Conservation (phyloP, 495 filamentous ascomycete species). For the Tuber microsphaerosporum region DNA sequence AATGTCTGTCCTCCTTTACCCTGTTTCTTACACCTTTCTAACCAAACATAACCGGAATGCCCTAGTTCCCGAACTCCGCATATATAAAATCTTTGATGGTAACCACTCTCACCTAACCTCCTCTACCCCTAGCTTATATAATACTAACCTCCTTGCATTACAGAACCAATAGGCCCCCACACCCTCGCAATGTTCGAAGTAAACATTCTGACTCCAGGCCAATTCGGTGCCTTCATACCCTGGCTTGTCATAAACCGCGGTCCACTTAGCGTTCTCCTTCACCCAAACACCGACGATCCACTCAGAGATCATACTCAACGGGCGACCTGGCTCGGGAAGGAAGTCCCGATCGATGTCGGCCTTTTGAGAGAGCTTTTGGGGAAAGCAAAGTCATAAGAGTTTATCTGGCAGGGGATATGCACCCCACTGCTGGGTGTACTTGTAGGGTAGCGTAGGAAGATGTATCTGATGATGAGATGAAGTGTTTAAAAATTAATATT, state of each 20-base stretch:
- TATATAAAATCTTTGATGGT: slow-evolving; percentile 68
- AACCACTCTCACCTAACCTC: not conserved
- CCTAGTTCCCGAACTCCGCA: slow-evolving; percentile 73
- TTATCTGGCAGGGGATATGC: too few species aligned
- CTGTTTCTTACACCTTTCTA: not conserved
- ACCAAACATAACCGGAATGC: not conserved
- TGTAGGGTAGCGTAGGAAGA: too few species aligned
- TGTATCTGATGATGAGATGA: too few species aligned
- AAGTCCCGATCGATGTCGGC: slow-evolving; percentile 59
- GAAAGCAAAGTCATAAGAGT: not conserved
- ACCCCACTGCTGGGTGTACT: not conserved
- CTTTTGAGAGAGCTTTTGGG: slow-evolving; percentile 48
- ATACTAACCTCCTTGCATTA: not conserved
- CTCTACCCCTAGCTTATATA: not conserved
- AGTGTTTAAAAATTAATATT: too few species aligned
- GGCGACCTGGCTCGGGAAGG: slow-evolving; percentile 79
- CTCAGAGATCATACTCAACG: slow-evolving; percentile 64
- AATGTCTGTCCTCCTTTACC: slow-evolving; percentile 52
- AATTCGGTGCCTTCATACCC: slow-evolving; percentile 75
- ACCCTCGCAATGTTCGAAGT: slow-evolving; percentile 87
- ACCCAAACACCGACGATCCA: slow-evolving; percentile 63
- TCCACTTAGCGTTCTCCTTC: slow-evolving; percentile 68
- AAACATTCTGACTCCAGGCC: slow-evolving; percentile 72
- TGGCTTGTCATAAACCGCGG: slow-evolving; percentile 82
- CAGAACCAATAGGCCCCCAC: slow-evolving; percentile 68